These are phyloP conservation scores for Claviceps africana DNA, from an alignment of 2,329 filamentous ascomycete species.

Conservation along the genomic window DNA sequence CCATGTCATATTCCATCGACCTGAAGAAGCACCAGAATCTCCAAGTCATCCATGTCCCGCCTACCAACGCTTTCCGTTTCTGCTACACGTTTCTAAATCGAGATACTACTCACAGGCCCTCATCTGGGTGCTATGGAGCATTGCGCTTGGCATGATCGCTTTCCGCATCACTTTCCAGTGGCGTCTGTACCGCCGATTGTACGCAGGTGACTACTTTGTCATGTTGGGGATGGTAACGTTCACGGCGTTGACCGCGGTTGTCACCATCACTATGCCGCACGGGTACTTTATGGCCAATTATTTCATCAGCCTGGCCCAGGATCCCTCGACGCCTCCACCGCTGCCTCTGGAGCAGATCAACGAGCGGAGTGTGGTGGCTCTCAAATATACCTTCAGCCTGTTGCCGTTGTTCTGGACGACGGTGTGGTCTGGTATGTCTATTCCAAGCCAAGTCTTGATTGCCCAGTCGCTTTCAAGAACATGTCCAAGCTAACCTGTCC, in stretches of 20 bases:
- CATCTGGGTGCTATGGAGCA: not conserved
- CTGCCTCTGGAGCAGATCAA: not conserved
- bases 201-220: not conserved
- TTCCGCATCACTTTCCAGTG: not conserved
- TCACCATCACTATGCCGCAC: not conserved
- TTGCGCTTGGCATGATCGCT: not conserved
- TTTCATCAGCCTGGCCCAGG: not conserved
- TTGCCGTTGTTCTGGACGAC: not conserved
- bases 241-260: not conserved
- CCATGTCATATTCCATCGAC: not conserved
- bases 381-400: not conserved
- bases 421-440: not conserved
- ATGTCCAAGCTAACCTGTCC: not conserved
- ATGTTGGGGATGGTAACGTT: not conserved
- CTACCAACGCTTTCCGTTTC: not conserved
- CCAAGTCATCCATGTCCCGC: not conserved
- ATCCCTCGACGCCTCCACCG: not conserved
- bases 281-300: not conserved
- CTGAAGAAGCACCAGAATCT: not conserved
- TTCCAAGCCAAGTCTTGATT: not conserved
- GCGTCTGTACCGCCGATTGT: not conserved
- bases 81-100: not conserved
- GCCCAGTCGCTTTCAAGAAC: not conserved
- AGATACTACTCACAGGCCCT: not conserved
- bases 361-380: not conserved